Evolutionary conservation across 768 basidiomycete species (phyloP).

Genomic region (Rhodotorula diobovata): DNA sequence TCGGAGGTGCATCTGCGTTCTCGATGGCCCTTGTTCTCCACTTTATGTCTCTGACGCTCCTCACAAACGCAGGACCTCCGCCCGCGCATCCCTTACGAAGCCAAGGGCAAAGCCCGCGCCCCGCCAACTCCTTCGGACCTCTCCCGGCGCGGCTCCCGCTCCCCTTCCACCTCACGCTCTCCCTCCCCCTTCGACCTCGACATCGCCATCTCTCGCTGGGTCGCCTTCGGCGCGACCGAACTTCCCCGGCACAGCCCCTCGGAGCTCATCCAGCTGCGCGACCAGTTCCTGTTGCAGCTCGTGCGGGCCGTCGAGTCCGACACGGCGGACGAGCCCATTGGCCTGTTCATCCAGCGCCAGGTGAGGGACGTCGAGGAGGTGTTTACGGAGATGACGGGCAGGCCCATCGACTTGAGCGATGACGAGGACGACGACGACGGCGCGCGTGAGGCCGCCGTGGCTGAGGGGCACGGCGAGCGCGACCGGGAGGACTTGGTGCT

Average conservation of each 20-base stretch:
- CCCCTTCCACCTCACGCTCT: neutral
- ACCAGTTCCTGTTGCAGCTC: neutral
- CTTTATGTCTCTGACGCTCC: neutral
- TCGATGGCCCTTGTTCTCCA: neutral
- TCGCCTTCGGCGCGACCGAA: no score
- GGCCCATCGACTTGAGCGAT: neutral
- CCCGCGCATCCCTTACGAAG: neutral
- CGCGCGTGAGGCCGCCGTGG: no score
- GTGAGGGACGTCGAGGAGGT: neutral
- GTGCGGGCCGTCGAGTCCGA: neutral
- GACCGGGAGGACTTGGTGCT: neutral
- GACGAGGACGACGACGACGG: neutral
- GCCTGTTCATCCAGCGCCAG: neutral
- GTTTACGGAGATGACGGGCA: neutral
- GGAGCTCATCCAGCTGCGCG: neutral
- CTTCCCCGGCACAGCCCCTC: neutral
- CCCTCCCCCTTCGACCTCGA: neutral
- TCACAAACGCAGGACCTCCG: neutral
- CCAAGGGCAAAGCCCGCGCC: slow-evolving; percentile 8
- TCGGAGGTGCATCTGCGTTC: slow-evolving; percentile 10
- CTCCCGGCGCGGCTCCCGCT: neutral
- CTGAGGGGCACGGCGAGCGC: no score
- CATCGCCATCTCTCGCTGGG: neutral
- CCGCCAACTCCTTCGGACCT: neutral
- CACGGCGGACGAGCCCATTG: no score